Base-by-base conservation (phyloP, 2,329 filamentous ascomycete species). In the Colletotrichum orchidophilum region DNA sequence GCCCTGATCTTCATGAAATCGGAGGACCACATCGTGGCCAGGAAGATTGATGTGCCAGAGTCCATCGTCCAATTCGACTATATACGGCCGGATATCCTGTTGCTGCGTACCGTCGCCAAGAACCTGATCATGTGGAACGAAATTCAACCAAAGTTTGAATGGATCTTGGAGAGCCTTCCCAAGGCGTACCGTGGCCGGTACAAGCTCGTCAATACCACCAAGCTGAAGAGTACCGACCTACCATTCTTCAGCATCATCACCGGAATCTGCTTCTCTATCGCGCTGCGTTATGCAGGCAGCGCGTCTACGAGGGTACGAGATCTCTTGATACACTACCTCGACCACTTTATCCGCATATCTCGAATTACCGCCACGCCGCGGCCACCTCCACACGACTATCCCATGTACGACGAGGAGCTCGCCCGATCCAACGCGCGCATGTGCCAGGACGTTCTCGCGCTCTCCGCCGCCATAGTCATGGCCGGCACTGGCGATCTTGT, bases 1-100 rank as follows among this genome's bases (percentile, higher is more conserved):
- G 90, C 95, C 1, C 87, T 99, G 64, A 96, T 99, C 35, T 99
- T 96, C 80, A 96, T 99, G 94, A 98, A 98, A 81, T 96, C 96
- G 0, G 94, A 97, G 74, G 94, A 99, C 78, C 88, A 90, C 70
- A 91, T 93, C 18, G 89, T 99, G 24, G 96, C 96, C 3, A 90
- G 92, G 66, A 98, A 98, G 83, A 92, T 99, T 63, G 94, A 98
- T 79, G 91, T 98, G 0, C 97, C 97, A 0, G 93, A 97, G 74
- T 97, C 96, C 0, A 84, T 93, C 29, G 87, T 96, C 39, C 95
- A 98, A 75, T 98, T 97, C 79, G 96, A 98, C 79, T 98, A 98
- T 78, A 92, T 98, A 21, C 91, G 96, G 2, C 96, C 96, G 0
- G 96, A 99, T 78, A 91, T 98, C 52, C 92, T 99, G 74, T 89